Percentiles rank a stretch among this genome's conserved stretches.
These are phyloP conservation scores for Zelopaecilomyces penicillatus DNA, from an alignment of 2,329 filamentous ascomycete genomes.

Conservation along the genomic window DNA sequence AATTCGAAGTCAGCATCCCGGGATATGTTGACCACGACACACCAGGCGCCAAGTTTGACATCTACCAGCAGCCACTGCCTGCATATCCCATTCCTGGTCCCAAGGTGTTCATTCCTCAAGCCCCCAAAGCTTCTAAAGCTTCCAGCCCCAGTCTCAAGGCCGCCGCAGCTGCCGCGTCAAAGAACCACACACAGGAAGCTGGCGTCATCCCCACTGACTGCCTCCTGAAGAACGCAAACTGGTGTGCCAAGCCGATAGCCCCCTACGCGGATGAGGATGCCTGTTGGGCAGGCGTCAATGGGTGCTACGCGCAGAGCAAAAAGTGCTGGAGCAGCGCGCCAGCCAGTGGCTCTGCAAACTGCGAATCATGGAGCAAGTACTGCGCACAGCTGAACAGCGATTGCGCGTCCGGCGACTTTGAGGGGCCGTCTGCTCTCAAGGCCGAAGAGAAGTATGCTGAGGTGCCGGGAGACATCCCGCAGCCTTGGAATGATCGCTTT, in stretches of 20 bases:
- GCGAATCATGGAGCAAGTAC: constrained; percentile 53
- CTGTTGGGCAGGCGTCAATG: constrained; percentile 50
- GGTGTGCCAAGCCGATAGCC: constrained; percentile 57
- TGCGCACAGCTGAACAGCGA: constrained; percentile 41
- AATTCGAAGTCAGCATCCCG: constrained; percentile 27
- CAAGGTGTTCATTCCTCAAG: constrained; percentile 37
- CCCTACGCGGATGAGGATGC: constrained; percentile 44
- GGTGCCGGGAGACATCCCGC: constrained; percentile 26
- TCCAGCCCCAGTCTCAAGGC: not conserved
- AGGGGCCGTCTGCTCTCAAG: constrained; percentile 38
- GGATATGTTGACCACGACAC: constrained; percentile 51
- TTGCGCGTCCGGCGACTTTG: constrained; percentile 34
- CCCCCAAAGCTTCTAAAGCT: not conserved
- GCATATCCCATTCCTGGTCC: constrained; percentile 49
- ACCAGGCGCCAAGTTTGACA: constrained; percentile 53
- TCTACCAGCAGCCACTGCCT: constrained; percentile 43
- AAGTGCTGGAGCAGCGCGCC: constrained; percentile 52
- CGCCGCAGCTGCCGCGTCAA: constrained; percentile 5
- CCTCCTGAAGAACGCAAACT: constrained; percentile 61
- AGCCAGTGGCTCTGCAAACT: constrained; percentile 51
- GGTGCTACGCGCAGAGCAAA: constrained; percentile 51
- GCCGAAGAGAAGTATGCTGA: constrained; percentile 25
- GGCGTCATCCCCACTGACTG: constrained; percentile 48
- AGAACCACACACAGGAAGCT: constrained; percentile 19
- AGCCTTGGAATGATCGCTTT: constrained; percentile 19